phyloP scores from a whole-genome alignment of 768 basidiomycete species.

The Hypholoma fasciculare region DNA sequence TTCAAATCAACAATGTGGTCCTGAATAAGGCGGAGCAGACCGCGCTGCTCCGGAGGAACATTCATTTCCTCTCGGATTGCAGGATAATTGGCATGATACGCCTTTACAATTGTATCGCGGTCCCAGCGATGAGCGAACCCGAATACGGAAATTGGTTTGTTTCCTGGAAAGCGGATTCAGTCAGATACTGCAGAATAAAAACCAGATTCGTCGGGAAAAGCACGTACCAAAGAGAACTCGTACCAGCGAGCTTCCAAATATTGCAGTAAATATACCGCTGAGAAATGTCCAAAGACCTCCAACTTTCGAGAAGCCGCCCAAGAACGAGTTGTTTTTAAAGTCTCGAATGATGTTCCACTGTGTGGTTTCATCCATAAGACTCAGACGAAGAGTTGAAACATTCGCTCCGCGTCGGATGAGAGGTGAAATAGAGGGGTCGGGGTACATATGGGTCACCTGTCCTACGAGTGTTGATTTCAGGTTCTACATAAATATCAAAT shows the following conservation, averaged over 20 bases:
- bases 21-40: no score
- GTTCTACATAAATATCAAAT: background rate
- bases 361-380: background rate
- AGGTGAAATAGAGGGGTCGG: conserved; percentile 10
- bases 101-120: background rate
- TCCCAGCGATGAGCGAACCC: background rate
- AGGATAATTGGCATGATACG: background rate
- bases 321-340: background rate
- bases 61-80: no score
- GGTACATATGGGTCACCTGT: conserved; percentile 5
- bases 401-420: conserved; percentile 3
- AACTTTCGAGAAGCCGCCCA: background rate
- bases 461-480: conserved; percentile 11
- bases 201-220: no score
- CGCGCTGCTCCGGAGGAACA: no score
- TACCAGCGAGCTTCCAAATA: background rate
- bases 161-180: background rate
- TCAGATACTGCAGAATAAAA: no score
- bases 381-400: conserved; percentile 13
- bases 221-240: background rate
- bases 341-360: background rate
- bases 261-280: background rate
- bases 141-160: background rate
- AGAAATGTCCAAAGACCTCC: conserved; percentile 2
- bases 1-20: no score